A percentile compares a stretch with the other conserved stretches of the same genome.
phyloP scores from a whole-genome alignment of 768 basidiomycete genomes.

The Boletales sp. region DNA sequence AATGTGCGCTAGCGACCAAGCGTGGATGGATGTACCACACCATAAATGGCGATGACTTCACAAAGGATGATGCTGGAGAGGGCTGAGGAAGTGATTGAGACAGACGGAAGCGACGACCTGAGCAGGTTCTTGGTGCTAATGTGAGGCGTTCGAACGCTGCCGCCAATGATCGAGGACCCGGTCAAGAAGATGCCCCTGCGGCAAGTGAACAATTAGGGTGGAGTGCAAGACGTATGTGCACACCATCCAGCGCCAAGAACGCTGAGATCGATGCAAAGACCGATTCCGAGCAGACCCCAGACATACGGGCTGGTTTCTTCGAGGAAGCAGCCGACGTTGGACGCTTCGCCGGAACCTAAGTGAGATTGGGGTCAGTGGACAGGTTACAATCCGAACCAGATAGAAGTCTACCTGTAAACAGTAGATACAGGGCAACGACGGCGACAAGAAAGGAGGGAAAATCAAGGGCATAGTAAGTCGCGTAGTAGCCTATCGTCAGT shows the following conservation, averaged over 20 bases:
- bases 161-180: slow-evolving; percentile 94
- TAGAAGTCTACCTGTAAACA: no score
- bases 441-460: no score
- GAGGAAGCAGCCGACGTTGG: slow-evolving; percentile 92
- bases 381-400: no score
- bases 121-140: slow-evolving; percentile 98
- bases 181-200: slow-evolving; percentile 96
- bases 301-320: slow-evolving; percentile 93
- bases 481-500: no score
- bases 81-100: neutral
- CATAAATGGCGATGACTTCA: slow-evolving; percentile 99
- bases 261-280: slow-evolving; percentile 89
- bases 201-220: neutral
- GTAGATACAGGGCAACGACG: no score
- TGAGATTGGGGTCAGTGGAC: no score
- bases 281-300: slow-evolving; percentile 90
- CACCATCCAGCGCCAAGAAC: slow-evolving; percentile 96
- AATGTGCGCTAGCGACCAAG: neutral
- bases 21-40: slow-evolving; percentile 57
- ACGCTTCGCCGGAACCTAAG: slow-evolving; percentile 80
- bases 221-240: slow-evolving; percentile 20
- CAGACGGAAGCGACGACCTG: slow-evolving; percentile 48
- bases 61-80: slow-evolving; percentile 89
- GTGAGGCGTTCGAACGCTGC: slow-evolving; percentile 88
- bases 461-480: no score